Conservation (phyloP, 306 rosid species). For the Lupinus albus region DNA sequence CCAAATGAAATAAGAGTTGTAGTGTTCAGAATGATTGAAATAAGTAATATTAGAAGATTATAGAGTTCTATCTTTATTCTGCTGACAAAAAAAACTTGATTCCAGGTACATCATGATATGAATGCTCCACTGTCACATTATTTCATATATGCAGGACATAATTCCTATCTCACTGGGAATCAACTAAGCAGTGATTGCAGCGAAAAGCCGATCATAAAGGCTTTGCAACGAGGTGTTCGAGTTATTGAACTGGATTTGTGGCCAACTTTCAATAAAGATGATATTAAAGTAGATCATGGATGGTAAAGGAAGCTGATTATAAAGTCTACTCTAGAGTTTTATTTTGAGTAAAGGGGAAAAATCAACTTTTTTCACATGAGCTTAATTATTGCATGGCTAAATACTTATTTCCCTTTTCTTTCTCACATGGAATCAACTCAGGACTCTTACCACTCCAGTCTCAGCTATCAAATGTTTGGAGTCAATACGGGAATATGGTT, state of each 20-base stretch:
- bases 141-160: conserved; percentile 94
- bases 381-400: conserved; percentile 1
- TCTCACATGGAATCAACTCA: conserved; percentile 42
- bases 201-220: conserved; percentile 76
- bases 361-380: not conserved
- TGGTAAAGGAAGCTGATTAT: conserved; percentile 53
- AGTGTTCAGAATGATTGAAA: not conserved
- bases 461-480: conserved; percentile 68
- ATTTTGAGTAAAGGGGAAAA: not conserved
- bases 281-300: conserved; percentile 85
- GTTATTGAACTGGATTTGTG: conserved; percentile 90
- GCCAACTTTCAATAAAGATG: conserved; percentile 78
- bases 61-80: conserved; percentile 27
- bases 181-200: conserved; percentile 91
- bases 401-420: not conserved
- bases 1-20: not conserved
- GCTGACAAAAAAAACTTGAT: conserved; percentile 20
- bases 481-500: conserved; percentile 74
- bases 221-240: conserved; percentile 71
- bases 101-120: conserved; percentile 96
- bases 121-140: conserved; percentile 86
- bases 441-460: conserved; percentile 91
- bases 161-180: conserved; percentile 91
- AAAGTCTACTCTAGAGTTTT: conserved; percentile 14
- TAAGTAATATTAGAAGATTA: not conserved